Evolutionary conservation across 805 yeast species (phyloP), one percentile per base, ranked within the genome.

Genomic region (Komagataella ulmi): DNA sequence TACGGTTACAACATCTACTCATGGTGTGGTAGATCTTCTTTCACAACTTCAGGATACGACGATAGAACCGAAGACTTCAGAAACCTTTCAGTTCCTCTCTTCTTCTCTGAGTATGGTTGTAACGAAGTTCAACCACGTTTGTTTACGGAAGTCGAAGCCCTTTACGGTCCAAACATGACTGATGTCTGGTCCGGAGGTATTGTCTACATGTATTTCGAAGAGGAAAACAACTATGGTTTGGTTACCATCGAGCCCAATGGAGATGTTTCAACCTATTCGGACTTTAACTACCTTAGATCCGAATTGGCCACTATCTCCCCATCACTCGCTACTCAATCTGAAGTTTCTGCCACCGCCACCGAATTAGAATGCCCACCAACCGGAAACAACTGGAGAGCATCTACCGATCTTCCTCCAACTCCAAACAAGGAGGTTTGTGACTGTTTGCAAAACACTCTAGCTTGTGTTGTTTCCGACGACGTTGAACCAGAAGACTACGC

Each of bases 111-210:
- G 69, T 88, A 85, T 65, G 96, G 96, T 53, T 88, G 96, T 74
- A 88, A 86, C 64, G 72, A 70, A 17, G 77, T 74, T 46, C 70
- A 73, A 61, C 96, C 96, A 55, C 79, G 96, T 67, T 70, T 74
- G 60, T 88, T 88, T 71, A 73, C 81, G 43, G 96, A 88, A 64
- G 86, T 88, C 54, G 75, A 71, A 14, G 76, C 89, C 3, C 65
- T 88, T 6, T 88, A 75, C 70, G 67, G 81, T 36, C 72, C 68
- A 55, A 69, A 85, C 24, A 88, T 88, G 96, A 83, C 93, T 49
- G 85, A 79, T 61, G 90, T 88, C 50, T 88, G 95, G 93, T 86
- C 95, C 46, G 96, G 96, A 64, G 96, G 96, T 68, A 85, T 88
- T 59, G 91, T 86, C 51, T 88, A 88, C 76, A 86, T 86, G 93